Evolutionary conservation across 208 protist species (phyloP).

Genomic region (Wallacemonas sp.): DNA sequence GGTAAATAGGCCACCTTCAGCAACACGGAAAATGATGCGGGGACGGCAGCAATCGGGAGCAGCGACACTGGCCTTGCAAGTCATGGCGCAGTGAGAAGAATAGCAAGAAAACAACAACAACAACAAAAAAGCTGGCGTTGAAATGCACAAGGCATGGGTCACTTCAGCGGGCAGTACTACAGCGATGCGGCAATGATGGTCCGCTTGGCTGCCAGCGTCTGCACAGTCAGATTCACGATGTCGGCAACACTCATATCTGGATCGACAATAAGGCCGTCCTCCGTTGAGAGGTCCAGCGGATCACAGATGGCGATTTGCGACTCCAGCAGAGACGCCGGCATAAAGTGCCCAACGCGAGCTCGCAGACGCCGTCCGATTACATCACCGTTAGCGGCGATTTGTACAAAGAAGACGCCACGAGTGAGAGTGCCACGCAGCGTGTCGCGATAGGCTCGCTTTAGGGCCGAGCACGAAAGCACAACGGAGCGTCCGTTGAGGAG

Average conservation of each 20-base stretch:
- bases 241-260: slow-evolving; percentile 16
- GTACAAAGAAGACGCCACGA: slow-evolving; percentile 51
- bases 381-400: slow-evolving; percentile 30
- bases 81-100: too few relatives aligned
- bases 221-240: slow-evolving; percentile 15
- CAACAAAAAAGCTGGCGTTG: too few relatives aligned
- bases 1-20: too few relatives aligned
- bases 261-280: slow-evolving; percentile 39
- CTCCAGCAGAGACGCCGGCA: slow-evolving; percentile 47
- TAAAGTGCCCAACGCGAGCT: slow-evolving; percentile 57
- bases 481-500: slow-evolving; percentile 17
- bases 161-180: too few relatives aligned
- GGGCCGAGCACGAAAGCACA: slow-evolving; percentile 68
- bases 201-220: too few relatives aligned
- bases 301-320: slow-evolving; percentile 71
- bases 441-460: slow-evolving; percentile 61
- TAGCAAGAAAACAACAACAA: too few relatives aligned
- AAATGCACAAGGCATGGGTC: too few relatives aligned
- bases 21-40: too few relatives aligned
- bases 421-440: slow-evolving; percentile 39
- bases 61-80: too few relatives aligned
- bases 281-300: slow-evolving; percentile 28
- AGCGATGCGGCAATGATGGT: too few relatives aligned
- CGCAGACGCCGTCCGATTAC: slow-evolving; percentile 43
- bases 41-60: too few relatives aligned